Evolutionary conservation across 129 eudicot genomes (phyloP).

Genomic region (Oenanthe sinensis): DNA sequence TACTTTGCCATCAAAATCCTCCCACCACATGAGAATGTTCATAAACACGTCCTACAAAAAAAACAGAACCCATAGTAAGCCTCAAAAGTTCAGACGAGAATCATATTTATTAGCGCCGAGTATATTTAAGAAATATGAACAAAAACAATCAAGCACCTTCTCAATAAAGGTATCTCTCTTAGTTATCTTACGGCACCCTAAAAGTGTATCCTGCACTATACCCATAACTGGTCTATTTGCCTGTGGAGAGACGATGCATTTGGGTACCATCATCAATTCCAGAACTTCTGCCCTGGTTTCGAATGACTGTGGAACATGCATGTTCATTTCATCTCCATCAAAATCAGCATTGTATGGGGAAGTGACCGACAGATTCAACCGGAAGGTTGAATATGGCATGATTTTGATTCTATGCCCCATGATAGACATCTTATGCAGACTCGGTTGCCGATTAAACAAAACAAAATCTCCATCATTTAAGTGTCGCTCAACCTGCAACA

Average conservation of each 20-base stretch:
- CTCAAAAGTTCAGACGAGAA: background rate
- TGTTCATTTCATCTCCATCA: constrained; percentile 99
- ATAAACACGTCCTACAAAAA: constrained; percentile 78
- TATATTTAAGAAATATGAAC: constrained; percentile 4
- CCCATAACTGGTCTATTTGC: constrained; percentile 98
- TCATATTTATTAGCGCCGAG: background rate
- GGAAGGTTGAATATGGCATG: constrained; percentile 97
- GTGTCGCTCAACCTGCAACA: constrained; percentile 84
- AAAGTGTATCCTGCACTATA: constrained; percentile 91
- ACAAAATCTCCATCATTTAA: constrained; percentile 94
- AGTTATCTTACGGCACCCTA: constrained; percentile 91
- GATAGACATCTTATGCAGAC: constrained; percentile 97
- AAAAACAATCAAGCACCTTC: constrained; percentile 37
- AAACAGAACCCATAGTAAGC: background rate
- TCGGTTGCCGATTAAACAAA: constrained; percentile 91
- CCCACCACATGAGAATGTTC: constrained; percentile 99
- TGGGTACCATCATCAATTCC: constrained; percentile 97
- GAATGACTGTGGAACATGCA: constrained; percentile 98
- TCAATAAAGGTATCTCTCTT: constrained; percentile 98
- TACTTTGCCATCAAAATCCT: constrained; percentile 97
- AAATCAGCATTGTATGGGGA: constrained; percentile 99
- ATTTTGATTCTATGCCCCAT: constrained; percentile 98
- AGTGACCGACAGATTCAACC: constrained; percentile 85
- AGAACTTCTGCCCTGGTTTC: constrained; percentile 97
- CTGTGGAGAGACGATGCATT: constrained; percentile 95